Evolutionary conservation across 305 asterid genomes (phyloP), one percentile per base, ranked within the genome.

Genomic region (Fraxinus dipetala): DNA sequence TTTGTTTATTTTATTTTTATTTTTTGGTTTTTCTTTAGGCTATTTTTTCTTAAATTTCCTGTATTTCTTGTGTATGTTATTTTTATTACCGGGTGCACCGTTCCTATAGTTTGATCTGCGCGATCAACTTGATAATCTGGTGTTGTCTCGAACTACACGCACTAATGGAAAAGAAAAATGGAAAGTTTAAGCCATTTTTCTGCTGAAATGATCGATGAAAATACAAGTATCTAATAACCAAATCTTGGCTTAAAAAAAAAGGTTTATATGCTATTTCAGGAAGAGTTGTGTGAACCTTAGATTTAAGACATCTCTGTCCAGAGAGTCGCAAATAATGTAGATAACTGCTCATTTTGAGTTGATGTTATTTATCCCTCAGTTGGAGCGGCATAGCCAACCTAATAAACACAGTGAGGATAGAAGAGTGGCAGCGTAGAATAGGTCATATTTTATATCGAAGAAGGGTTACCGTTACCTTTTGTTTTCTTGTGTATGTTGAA

Each of bases 401-500:
- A 14, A 30, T 77, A 34, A n/a, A 80, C 72, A 76, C 2, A 14
- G 70, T 34, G 61, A 76, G 31, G 72, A 28, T 31, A 16, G 78
- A 72, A 51, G 74, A 18, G 48, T 82, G 54, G 72, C 6, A 6
- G 67, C 28, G 18, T 56, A 14, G 9, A 59, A 59, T 20, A 59
- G 69, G 4, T 59, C 13, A 20, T 20, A 20, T 20, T 36, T 36
- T 36, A 36, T 36, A 45, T 45, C 26, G n/a, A 16, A 16, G 9
- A n/a, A n/a, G 63, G 65, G 24, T n/a, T 54, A 54, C 5, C 63
- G 65, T 28, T 36, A 36, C 43, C 43, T 36, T 36, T 36, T 36
- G 26, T 70, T 73, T 84, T 80, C 76, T 34, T 75, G 31, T 61
- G 34, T 76, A 67, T 40, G 45, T 67, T 30, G 9, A 75, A 76